Evolutionary conservation across 495 filamentous ascomycete species (phyloP).

Genomic region (Poronia punctata): DNA sequence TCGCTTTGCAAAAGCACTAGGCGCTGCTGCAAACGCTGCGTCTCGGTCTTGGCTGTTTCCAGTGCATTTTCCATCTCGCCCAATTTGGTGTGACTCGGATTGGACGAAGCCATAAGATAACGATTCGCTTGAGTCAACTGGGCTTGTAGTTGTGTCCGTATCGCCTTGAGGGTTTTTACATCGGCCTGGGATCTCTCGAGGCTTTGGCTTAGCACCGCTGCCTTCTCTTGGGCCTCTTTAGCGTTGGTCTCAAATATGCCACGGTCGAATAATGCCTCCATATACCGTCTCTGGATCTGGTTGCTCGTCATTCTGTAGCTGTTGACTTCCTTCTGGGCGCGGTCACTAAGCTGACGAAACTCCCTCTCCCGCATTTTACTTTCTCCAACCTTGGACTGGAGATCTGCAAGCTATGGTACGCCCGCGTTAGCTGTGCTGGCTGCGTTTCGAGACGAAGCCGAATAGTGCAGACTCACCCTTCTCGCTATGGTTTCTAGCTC

Average conservation of each 20-base stretch:
- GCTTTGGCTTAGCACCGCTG: conserved; percentile 8
- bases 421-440: background rate
- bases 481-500: conserved; percentile 30
- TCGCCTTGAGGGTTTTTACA: conserved; percentile 40
- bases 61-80: conserved; percentile 35
- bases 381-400: conserved; percentile 20
- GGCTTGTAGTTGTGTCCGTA: conserved; percentile 38
- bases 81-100: conserved; percentile 43
- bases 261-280: conserved; percentile 33
- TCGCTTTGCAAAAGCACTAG: conserved; percentile 31
- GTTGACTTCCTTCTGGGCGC: conserved; percentile 24
- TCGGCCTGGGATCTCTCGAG: conserved; percentile 39
- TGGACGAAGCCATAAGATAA: conserved; percentile 38
- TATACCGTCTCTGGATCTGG: conserved; percentile 24
- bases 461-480: conserved; percentile 18
- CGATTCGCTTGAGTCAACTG: conserved; percentile 44
- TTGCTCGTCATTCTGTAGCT: conserved; percentile 21
- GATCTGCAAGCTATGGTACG: conserved; percentile 20
- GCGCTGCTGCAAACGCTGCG: conserved; percentile 43
- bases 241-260: conserved; percentile 27
- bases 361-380: conserved; percentile 17
- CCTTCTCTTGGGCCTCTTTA: conserved; percentile 21
- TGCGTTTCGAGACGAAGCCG: background rate
- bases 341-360: conserved; percentile 22
- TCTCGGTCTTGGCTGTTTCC: conserved; percentile 18